These are phyloP conservation scores for Penicillium psychrosexuale DNA, from an alignment of 2,329 filamentous ascomycete genomes.

Conservation along the genomic window DNA sequence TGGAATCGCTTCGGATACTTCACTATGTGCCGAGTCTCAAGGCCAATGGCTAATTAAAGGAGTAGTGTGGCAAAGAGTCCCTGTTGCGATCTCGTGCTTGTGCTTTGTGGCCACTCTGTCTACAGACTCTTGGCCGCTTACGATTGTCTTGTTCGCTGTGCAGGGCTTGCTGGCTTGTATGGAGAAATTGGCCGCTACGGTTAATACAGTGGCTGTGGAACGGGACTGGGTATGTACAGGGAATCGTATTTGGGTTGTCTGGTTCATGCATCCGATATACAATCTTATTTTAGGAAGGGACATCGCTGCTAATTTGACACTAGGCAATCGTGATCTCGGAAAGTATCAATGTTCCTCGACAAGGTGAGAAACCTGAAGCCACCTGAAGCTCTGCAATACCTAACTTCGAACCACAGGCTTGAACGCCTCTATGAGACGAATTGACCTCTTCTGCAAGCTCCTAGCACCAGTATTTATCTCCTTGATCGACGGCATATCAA, in stretches of 20 bases:
- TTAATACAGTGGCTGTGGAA: conserved; percentile 68
- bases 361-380: conserved; percentile 28
- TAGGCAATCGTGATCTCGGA: conserved; percentile 34
- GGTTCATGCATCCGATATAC: background rate
- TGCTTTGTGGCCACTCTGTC: conserved; percentile 43
- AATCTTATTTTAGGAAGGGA: background rate
- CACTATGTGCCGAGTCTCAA: background rate
- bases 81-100: conserved; percentile 49
- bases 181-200: conserved; percentile 64
- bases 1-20: no score
- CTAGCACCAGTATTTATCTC: conserved; percentile 53
- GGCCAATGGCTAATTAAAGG: background rate
- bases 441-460: conserved; percentile 58
- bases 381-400: background rate
- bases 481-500: conserved; percentile 45
- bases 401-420: conserved; percentile 30
- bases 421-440: conserved; percentile 56
- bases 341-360: conserved; percentile 37
- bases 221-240: conserved; percentile 58
- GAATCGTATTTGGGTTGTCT: background rate
- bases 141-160: conserved; percentile 29
- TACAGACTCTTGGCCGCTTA: conserved; percentile 1
- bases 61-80: conserved; percentile 36
- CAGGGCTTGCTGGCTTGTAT: conserved; percentile 59
- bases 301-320: background rate